Base-by-base conservation (phyloP, 2,329 filamentous ascomycete genomes). In the Neoscytalidium dimidiatum region DNA sequence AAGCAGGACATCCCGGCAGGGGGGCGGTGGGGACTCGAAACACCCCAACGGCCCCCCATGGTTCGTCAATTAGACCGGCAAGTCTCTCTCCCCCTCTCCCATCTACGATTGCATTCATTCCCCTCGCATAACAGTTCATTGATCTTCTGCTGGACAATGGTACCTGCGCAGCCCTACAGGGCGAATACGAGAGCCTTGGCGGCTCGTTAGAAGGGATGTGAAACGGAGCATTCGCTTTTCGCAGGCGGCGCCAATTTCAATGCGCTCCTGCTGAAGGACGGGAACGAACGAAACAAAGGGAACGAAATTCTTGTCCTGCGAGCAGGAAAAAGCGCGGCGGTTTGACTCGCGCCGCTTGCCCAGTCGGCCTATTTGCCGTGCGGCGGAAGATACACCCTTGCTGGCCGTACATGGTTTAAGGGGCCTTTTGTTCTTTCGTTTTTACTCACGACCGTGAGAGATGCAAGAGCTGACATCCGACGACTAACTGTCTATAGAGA, bases 11-110 rank as follows among this genome's bases (percentile, higher is more conserved):
- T 48, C 56, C 56, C 43, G 56, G 56, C 26, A 60, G 28, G 38
- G 51, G 51, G 9, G 26, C 56, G 28, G 56, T 60, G 56, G 56
- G 38, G 56, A 46, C 56, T 31, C 26, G 56, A 60, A 33, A 29
- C 41, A 31, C 35, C 38, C 35, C 28, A 58, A 53, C 38, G 38
- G 53, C 38, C 23, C 35, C 35, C 53, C 38, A 44, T 58, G 9
- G 2, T 17, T 11, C 9, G 9, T 41, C 14, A 17, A 41, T 41
- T 9, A 41, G n/a, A 11, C 53, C 23, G 3, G 21, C 56, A 46
- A 23, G 3, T 33, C 17, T 52, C 4, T 9, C 33, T 46, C 28
- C n/a, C 31, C 31, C n/a, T 19, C 13, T 23, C 13, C n/a, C 19
- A 3, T 35, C n/a, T n/a, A n/a, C n/a, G n/a, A n/a, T n/a, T 46